Base-by-base conservation (phyloP, 1,139 yeast genomes). In the Ogataea hybrid region DNA sequence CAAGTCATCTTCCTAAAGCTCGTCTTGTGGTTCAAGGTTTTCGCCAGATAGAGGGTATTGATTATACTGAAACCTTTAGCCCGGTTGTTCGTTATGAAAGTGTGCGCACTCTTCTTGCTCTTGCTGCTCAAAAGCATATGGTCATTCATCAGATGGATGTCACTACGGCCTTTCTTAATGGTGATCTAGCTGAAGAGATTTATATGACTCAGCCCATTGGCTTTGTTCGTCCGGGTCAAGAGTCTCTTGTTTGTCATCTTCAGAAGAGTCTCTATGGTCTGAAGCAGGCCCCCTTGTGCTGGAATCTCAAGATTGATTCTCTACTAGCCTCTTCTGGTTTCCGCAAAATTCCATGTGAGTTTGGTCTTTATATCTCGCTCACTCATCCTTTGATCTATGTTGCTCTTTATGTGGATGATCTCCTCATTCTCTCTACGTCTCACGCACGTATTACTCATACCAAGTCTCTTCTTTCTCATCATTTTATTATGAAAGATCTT, bases 211-310 rank as follows among this genome's bases (percentile, higher is more conserved):
- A 44, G 22, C 56, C 59, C 4, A 39, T 35, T 12, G 57, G 48
- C 6, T 53, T 25, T 39, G 38, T 15, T n/a, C 28, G 17, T 16
- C 14, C 15, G 10, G 37, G 44, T 1, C 33, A 20, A 9, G 42
- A 37, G 31, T 29, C 29, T 11, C 18, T 28, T 29, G 53, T 54
- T 6, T 47, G 49, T 22, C 40, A 37, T n/a, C 42, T 57, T 3
- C 41, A 41, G 14, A 53, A 53, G 39, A 39, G 47, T 29, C 30
- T 56, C 1, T 56, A 56, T 42, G 58, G 61, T 1, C 32, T 54
- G 6, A 47, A 51, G 28, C 61, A 56, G 35, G 54, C 60, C 12
- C 56, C 61, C 5, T 25, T 42, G 11, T 48, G 51, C 31, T 56
- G 59, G 54, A 49, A 50, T 35, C 12, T 11, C 28, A 46, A 32